These are phyloP conservation scores for Lactifluus hygrophoroides DNA, from an alignment of 768 basidiomycete genomes.

Conservation along the genomic window DNA sequence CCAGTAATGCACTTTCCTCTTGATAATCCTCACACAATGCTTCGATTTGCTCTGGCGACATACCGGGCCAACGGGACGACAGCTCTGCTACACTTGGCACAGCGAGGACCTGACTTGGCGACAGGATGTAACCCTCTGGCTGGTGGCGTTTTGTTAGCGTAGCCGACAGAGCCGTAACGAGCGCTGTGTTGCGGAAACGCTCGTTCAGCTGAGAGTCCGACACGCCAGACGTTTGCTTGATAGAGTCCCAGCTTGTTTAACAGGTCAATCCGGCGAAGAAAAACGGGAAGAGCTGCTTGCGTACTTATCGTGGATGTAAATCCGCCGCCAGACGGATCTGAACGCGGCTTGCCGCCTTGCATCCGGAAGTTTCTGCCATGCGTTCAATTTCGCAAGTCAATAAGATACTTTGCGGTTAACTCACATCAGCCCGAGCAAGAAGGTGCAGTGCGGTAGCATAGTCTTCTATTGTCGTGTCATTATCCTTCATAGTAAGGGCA, in stretches of 20 bases:
- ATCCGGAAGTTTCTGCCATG: conserved; percentile 54
- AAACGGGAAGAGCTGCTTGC: not conserved
- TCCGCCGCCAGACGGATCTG: conserved; percentile 75
- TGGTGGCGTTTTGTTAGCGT: conserved; percentile 36
- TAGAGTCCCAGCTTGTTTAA: conserved; percentile 58
- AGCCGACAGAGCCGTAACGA: conserved; percentile 56
- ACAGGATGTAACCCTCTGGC: conserved; percentile 42
- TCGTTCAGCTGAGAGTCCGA: conserved; percentile 70
- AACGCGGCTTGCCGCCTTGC: conserved; percentile 61
- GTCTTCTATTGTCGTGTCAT: conserved; percentile 47
- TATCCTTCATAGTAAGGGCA: conserved; percentile 79
- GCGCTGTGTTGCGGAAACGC: conserved; percentile 63
- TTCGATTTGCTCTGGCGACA: conserved; percentile 56
- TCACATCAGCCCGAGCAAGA: conserved; percentile 46
- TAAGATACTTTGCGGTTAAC: conserved; percentile 10
- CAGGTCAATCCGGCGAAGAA: not conserved
- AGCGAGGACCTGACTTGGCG: conserved; percentile 49
- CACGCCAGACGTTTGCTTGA: conserved; percentile 65
- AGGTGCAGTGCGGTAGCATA: conserved; percentile 64
- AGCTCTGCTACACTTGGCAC: conserved; percentile 54
- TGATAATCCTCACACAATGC: conserved; percentile 52
- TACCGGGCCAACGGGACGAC: conserved; percentile 63
- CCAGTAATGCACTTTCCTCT: conserved; percentile 50
- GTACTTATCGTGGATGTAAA: conserved; percentile 86
- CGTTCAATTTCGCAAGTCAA: not conserved